These are phyloP conservation scores for Fusarium fujikuroi DNA, from an alignment of 2,329 filamentous ascomycete species.

Conservation along the genomic window DNA sequence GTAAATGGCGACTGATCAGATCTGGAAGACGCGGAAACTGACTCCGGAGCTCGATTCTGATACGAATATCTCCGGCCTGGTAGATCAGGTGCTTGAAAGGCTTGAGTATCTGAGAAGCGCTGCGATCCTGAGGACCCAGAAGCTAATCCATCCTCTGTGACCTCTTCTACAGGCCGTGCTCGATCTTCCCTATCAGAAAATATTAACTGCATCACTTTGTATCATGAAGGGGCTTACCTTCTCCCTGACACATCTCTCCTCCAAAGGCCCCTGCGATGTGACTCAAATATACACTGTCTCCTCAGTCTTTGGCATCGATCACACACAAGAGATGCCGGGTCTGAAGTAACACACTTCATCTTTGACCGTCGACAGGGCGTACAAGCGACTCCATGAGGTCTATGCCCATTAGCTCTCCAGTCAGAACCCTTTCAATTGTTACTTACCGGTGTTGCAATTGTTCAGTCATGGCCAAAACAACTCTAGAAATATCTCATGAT, in stretches of 20 bases:
- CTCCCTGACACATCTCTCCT: neutral
- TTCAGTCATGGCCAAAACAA: neutral
- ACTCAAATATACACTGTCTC: constrained; percentile 1
- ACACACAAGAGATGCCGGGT: neutral
- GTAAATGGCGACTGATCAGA: neutral
- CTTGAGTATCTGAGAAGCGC: neutral
- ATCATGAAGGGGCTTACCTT: neutral
- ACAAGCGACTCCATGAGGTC: constrained; percentile 1
- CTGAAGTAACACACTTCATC: constrained; percentile 15
- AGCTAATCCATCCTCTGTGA: accelerated
- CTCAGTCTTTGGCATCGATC: neutral
- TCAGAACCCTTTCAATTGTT: too few species aligned
- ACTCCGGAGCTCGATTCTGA: neutral
- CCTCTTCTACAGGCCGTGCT: accelerated
- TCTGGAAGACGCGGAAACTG: neutral
- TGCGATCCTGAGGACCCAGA: neutral
- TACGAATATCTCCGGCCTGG: neutral
- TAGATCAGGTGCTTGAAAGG: neutral
- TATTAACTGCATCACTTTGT: neutral
- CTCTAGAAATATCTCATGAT: neutral
- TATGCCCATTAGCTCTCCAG: neutral
- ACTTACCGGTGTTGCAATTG: neutral
- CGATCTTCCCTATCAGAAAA: accelerated
- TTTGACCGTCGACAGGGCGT: neutral
- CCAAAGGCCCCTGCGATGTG: neutral